Evolutionary conservation across 495 filamentous ascomycete species (phyloP).

Genomic region (Barbatosphaeria neglecta): DNA sequence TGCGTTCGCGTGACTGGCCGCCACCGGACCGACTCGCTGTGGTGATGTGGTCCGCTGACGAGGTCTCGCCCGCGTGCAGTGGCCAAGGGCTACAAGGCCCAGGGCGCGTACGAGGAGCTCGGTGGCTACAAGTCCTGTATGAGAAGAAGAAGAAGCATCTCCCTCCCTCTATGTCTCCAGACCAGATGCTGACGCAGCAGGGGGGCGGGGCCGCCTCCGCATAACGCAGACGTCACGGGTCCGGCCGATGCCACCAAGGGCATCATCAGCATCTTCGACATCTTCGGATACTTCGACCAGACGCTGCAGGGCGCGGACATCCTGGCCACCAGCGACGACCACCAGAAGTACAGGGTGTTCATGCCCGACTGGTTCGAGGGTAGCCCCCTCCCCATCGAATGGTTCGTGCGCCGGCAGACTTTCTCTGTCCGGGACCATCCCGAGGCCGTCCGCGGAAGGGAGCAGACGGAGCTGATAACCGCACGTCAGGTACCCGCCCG

Average conservation of each 20-base stretch:
- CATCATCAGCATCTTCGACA: constrained; percentile 55
- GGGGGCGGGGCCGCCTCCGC: background rate
- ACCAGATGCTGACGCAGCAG: too few species aligned
- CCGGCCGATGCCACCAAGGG: constrained; percentile 43
- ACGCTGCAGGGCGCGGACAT: constrained; percentile 62
- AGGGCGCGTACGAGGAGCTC: constrained; percentile 53
- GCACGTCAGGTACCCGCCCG: constrained; percentile 59
- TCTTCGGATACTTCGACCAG: constrained; percentile 63
- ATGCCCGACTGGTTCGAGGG: constrained; percentile 63
- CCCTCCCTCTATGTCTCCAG: too few species aligned
- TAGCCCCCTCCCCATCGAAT: constrained; percentile 40
- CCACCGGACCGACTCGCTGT: background rate
- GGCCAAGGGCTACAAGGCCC: constrained; percentile 46
- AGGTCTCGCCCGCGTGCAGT: constrained; percentile 10
- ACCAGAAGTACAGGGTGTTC: constrained; percentile 50
- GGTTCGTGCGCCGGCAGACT: constrained; percentile 18
- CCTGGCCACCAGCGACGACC: constrained; percentile 41
- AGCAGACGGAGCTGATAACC: background rate
- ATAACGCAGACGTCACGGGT: constrained; percentile 48
- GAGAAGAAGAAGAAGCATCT: too few species aligned
- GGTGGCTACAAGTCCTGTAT: constrained; percentile 61
- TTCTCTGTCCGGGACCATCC: background rate
- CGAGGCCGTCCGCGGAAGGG: background rate
- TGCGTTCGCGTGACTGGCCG: background rate
- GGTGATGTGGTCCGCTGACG: background rate